A percentile compares a stretch with the other conserved stretches of the same genome.
Conservation (phyloP, 2,329 filamentous ascomycete genomes). For the Ilyonectria robusta region DNA sequence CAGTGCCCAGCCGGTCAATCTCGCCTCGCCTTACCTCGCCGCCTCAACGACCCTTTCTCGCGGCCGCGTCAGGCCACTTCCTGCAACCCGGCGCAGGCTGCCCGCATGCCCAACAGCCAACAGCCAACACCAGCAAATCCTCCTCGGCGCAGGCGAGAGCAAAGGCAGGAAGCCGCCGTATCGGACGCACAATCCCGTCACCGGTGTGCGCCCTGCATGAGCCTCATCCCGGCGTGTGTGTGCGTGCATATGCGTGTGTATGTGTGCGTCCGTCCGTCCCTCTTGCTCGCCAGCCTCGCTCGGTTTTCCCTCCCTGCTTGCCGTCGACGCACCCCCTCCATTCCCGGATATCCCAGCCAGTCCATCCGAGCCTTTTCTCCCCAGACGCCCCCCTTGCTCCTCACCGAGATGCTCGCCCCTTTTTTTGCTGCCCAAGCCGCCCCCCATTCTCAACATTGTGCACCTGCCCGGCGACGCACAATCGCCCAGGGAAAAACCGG, state of each 20-base stretch:
- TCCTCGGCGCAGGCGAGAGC: not conserved
- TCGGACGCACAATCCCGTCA: slow-evolving; percentile 26
- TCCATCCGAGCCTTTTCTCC: not conserved
- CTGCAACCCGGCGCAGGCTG: slow-evolving; percentile 3
- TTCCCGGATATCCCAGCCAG: not conserved
- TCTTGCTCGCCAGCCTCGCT: slow-evolving; percentile 2
- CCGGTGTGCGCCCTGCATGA: slow-evolving; percentile 28
- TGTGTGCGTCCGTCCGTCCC: not conserved
- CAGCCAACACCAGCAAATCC: not conserved
- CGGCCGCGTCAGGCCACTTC: slow-evolving; percentile 8
- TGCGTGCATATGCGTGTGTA: not conserved
- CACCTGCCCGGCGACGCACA: not conserved
- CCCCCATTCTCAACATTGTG: not conserved
- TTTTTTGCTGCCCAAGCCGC: slow-evolving; percentile 1
- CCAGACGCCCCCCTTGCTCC: not conserved
- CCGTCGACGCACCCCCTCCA: slow-evolving; percentile 1
- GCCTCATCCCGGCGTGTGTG: slow-evolving; percentile 14
- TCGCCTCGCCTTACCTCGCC: not conserved
- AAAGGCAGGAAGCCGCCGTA: slow-evolving; percentile 2
- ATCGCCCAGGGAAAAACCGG: not conserved
- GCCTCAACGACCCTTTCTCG: slow-evolving; percentile 8
- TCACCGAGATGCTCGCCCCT: not conserved
- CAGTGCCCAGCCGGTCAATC: not conserved
- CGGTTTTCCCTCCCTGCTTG: slow-evolving; percentile 1
- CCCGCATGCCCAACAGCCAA: slow-evolving; percentile 7